These are phyloP conservation scores for Suillus occidentalis DNA, from an alignment of 768 basidiomycete species.

Conservation along the genomic window DNA sequence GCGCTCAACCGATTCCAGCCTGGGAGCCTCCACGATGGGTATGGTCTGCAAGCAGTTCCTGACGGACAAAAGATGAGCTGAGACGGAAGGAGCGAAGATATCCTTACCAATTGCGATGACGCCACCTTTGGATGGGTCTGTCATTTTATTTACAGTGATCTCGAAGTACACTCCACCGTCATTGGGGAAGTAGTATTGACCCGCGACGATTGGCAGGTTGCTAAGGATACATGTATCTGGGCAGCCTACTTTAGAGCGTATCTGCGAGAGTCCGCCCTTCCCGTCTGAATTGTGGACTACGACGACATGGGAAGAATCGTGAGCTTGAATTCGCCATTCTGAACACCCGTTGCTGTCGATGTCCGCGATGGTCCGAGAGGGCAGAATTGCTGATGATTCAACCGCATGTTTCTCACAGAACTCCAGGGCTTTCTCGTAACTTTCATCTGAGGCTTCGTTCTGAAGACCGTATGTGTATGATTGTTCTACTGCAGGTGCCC, in stretches of 20 bases:
- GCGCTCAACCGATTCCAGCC: conserved; percentile 72
- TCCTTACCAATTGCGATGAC: conserved; percentile 57
- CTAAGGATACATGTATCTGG: conserved; percentile 56
- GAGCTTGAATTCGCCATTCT: conserved; percentile 54
- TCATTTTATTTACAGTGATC: conserved; percentile 52
- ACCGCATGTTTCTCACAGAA: conserved; percentile 48
- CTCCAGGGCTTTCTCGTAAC: conserved; percentile 49
- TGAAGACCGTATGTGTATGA: conserved; percentile 48
- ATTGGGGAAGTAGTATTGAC: conserved; percentile 55
- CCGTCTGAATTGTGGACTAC: conserved; percentile 39
- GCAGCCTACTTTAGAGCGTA: conserved; percentile 45
- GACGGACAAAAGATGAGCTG: not conserved
- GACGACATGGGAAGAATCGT: conserved; percentile 42
- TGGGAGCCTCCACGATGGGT: conserved; percentile 64
- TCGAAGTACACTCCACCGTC: conserved; percentile 67
- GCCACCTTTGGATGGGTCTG: conserved; percentile 33
- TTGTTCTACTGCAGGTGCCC: conserved; percentile 59
- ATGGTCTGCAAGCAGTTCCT: conserved; percentile 68
- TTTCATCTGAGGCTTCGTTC: conserved; percentile 57
- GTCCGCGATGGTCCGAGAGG: conserved; percentile 52
- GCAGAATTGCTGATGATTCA: conserved; percentile 44
- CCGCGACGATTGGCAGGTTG: conserved; percentile 58
- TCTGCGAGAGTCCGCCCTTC: conserved; percentile 34
- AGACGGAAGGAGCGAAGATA: not conserved
- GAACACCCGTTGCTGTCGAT: conserved; percentile 47